Evolutionary conservation across 805 yeast species (phyloP), one percentile per base, ranked within the genome.

Genomic region (Blastobotrys robertii): DNA sequence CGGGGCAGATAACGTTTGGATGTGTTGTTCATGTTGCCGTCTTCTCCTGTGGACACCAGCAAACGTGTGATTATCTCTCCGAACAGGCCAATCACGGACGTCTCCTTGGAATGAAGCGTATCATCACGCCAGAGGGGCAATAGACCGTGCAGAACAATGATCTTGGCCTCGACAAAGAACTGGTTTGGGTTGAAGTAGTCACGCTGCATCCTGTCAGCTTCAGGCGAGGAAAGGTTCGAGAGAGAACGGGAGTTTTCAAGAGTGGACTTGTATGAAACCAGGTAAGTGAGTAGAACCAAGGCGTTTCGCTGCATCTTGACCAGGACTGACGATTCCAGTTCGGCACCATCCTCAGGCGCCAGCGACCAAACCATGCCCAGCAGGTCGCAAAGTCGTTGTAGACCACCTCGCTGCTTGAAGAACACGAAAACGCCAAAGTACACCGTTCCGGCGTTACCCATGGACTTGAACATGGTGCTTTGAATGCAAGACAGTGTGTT

Each of bases 161-260:
- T 40, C 2, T 59, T 56, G 29, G 56, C 47, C 42, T 61, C 64
- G 15, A 61, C 54, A 16, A 59, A 45, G 34, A 61, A 57, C 39
- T 58, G 63, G 8, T 44, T 44, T 2, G 55, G 52, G 28, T 50
- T 47, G 42, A 57, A 60, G 43, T 51, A 53, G 13, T 50, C 55
- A 1, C 57, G 52, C 13, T 44, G 37, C 33, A 46, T 49, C 8
- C 44, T 40, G 30, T 52, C 56, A 2, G 52, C 38, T 11, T 51
- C 59, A 14, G 51, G 45, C 5, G 53, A 41, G n/a, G 47, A 38
- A 29, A 59, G 32, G 3, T 49, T 44, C 22, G 46, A 41, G 4
- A 30, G 31, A 10, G 57, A 46, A 29, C 58, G 54, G 1, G 50
- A 39, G n/a, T 55, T 49, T 34, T 58, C 65, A 14, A 59, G 41